Percentiles rank a stretch among this genome's conserved stretches.
Conservation (phyloP, 768 basidiomycete species). For the Xerocomus spinulosus region DNA sequence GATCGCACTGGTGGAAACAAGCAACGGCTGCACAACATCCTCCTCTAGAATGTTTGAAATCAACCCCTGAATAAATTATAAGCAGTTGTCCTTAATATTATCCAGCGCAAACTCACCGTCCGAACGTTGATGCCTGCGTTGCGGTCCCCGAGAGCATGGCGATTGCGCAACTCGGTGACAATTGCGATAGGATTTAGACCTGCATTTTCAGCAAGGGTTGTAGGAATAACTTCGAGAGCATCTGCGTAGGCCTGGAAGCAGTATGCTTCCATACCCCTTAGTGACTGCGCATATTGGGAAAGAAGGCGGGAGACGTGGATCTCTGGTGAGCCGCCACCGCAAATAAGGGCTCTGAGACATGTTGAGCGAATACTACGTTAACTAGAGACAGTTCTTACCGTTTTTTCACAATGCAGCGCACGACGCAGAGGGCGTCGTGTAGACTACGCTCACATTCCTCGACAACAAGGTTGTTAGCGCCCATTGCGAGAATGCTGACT, state of each 20-base stretch:
- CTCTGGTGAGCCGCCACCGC: conserved; percentile 96
- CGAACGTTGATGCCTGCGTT: conserved; percentile 98
- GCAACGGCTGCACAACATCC: conserved; percentile 92
- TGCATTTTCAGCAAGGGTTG: conserved; percentile 96
- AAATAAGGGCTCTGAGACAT: conserved; percentile 72
- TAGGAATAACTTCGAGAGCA: conserved; percentile 96
- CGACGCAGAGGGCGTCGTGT: conserved; percentile 98
- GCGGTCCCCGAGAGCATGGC: conserved; percentile 91
- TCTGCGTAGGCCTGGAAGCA: conserved; percentile 99
- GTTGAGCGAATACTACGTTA: not conserved
- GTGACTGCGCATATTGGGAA: conserved; percentile 84
- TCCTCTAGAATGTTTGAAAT: conserved; percentile 98
- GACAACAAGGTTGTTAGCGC: conserved; percentile 85
- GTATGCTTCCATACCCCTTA: conserved; percentile 98
- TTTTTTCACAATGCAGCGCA: conserved; percentile 97
- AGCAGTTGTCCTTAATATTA: not conserved
- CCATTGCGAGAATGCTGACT: conserved; percentile 93
- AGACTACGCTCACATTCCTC: conserved; percentile 97
- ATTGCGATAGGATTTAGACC: conserved; percentile 97
- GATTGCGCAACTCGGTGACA: conserved; percentile 95
- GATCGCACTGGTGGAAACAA: conserved; percentile 92
- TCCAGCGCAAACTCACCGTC: conserved; percentile 53
- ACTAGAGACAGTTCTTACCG: conserved; percentile 48
- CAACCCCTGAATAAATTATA: conserved; percentile 57
- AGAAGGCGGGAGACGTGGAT: conserved; percentile 93